phyloP scores from a whole-genome alignment of 257 asterid species.

The Osmanthus fragrans region DNA sequence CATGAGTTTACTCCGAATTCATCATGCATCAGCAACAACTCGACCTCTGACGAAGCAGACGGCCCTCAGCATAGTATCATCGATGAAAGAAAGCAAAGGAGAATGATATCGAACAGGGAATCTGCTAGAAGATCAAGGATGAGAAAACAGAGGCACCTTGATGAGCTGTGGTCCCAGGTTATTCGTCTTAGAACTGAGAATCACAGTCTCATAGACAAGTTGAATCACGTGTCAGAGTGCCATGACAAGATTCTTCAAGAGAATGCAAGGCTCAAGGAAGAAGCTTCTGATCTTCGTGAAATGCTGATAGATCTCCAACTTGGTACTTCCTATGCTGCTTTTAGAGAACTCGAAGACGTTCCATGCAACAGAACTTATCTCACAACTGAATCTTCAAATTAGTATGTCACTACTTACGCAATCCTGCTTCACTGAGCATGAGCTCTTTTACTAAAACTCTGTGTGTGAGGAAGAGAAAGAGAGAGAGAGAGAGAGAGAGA shows the following conservation, averaged over 20 bases:
- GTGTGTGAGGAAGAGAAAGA: constrained; percentile 11
- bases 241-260: constrained; percentile 61
- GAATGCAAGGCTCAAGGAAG: constrained; percentile 64
- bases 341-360: constrained; percentile 57
- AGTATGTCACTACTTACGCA: constrained; percentile 36
- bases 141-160: constrained; percentile 90
- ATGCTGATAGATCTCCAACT: constrained; percentile 56
- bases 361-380: constrained; percentile 70
- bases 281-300: constrained; percentile 65
- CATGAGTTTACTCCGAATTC: constrained; percentile 38
- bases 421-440: constrained; percentile 48
- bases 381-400: constrained; percentile 54
- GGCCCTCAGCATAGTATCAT: constrained; percentile 48
- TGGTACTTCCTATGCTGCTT: constrained; percentile 43
- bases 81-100: constrained; percentile 74
- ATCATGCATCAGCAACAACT: constrained; percentile 54
- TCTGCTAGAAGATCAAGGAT: constrained; percentile 91
- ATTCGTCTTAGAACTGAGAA: constrained; percentile 66
- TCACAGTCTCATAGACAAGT: constrained; percentile 51
- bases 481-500: constrained; percentile 14
- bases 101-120: constrained; percentile 90
- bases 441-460: constrained; percentile 3
- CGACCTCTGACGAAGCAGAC: constrained; percentile 79
- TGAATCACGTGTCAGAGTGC: constrained; percentile 54
- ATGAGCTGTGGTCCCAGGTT: constrained; percentile 82